These are phyloP conservation scores for Coniosporium uncinatum DNA, from an alignment of 2,329 filamentous ascomycete species.

Conservation along the genomic window DNA sequence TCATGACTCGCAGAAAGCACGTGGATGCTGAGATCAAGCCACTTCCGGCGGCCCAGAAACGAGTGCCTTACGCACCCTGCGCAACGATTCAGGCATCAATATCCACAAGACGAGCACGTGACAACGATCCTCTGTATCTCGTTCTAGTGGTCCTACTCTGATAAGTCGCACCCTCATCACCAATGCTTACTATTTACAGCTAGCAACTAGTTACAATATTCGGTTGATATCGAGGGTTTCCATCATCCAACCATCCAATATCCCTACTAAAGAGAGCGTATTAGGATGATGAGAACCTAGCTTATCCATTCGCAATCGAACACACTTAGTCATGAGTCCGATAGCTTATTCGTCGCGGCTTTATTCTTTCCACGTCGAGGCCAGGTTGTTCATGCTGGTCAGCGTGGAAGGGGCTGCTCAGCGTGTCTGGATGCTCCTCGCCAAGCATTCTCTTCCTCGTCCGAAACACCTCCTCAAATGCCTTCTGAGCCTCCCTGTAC, in stretches of 20 bases:
- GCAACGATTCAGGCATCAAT: too few relatives aligned
- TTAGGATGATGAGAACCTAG: neutral
- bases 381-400: conserved; percentile 5
- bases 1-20: too few relatives aligned
- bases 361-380: conserved; percentile 5
- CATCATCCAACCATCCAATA: neutral
- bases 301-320: neutral
- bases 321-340: neutral
- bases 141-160: too few relatives aligned
- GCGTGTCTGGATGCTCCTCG: conserved; percentile 5
- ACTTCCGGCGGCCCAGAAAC: too few relatives aligned
- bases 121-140: too few relatives aligned
- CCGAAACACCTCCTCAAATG: neutral
- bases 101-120: too few relatives aligned
- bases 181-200: too few relatives aligned
- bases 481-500: conserved; percentile 2
- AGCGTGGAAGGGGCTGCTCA: conserved; percentile 4
- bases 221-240: neutral
- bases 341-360: conserved; percentile 2
- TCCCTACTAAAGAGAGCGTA: neutral
- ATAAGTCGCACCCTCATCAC: too few relatives aligned
- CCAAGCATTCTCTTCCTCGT: conserved; percentile 3
- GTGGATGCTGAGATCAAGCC: too few relatives aligned
- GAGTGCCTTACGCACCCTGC: too few relatives aligned
- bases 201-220: too few relatives aligned